Conservation (phyloP, 2,329 filamentous ascomycete species). For the Escovopsis sp. region DNA sequence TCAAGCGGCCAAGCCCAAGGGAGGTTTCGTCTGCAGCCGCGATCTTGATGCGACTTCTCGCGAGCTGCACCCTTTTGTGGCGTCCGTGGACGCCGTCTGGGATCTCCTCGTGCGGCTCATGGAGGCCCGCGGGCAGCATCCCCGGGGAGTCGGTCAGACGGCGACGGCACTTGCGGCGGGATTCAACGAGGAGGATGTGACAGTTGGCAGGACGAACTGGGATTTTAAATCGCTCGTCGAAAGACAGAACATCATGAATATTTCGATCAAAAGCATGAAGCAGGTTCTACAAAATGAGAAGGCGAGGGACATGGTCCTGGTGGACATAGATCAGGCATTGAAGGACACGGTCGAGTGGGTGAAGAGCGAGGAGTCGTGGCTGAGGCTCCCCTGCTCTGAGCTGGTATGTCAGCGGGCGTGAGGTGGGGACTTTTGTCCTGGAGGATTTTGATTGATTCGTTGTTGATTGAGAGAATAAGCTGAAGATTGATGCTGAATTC, state of each 20-base stretch:
- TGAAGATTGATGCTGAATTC: too few species aligned
- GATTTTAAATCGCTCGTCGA: background rate
- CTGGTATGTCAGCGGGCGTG: background rate
- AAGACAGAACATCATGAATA: background rate
- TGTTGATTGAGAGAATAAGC: too few species aligned
- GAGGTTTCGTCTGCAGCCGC: background rate
- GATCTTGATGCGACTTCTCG: background rate
- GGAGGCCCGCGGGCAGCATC: background rate
- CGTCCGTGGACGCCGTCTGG: background rate
- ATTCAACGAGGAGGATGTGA: background rate
- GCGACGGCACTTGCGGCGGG: background rate
- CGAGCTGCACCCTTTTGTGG: background rate
- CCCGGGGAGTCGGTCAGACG: background rate
- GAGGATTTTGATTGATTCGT: too few species aligned
- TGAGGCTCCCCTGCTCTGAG: background rate
- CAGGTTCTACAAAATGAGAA: background rate
- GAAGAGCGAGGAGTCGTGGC: background rate
- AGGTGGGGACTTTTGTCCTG: too few species aligned
- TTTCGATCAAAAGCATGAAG: background rate
- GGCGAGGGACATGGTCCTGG: background rate
- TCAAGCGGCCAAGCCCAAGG: background rate
- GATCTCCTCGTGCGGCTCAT: background rate
- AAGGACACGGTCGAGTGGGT: background rate
- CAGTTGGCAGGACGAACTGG: background rate
- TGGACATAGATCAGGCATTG: background rate